Conservation (phyloP, 2,329 filamentous ascomycete genomes). For the Hypoxylon sp. region DNA sequence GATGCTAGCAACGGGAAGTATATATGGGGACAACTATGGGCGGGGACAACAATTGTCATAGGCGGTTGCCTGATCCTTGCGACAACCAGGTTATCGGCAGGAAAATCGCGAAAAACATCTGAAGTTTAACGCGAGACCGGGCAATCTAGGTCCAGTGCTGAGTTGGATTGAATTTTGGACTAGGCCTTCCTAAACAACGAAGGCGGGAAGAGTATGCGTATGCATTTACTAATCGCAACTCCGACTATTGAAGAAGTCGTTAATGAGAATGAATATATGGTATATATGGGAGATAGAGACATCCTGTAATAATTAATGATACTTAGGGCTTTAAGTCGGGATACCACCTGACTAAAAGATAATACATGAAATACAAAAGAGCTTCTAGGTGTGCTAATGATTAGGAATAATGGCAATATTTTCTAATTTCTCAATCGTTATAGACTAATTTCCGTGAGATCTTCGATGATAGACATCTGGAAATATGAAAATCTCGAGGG, state of each 20-base stretch:
- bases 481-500: not conserved
- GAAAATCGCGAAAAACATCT: conserved; percentile 7
- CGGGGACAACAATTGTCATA: conserved; percentile 42
- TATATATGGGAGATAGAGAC: not conserved
- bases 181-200: not conserved
- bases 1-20: conserved; percentile 44
- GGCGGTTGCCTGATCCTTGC: conserved; percentile 28
- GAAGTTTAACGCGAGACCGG: not conserved
- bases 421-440: not conserved
- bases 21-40: conserved; percentile 46
- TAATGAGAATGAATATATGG: not conserved
- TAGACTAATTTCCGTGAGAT: not conserved
- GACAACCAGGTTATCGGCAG: conserved; percentile 24
- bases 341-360: not conserved
- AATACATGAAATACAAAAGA: not conserved
- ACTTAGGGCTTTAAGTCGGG: not conserved
- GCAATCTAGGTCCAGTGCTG: not conserved
- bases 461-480: not conserved
- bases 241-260: not conserved
- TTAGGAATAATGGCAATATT: not conserved
- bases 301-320: conserved; percentile 18
- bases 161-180: conserved; percentile 1
- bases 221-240: not conserved
- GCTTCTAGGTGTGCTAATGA: not conserved
- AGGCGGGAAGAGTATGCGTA: not conserved